phyloP scores from a whole-genome alignment of 768 basidiomycete species.

The Leccinum longicurvipes region DNA sequence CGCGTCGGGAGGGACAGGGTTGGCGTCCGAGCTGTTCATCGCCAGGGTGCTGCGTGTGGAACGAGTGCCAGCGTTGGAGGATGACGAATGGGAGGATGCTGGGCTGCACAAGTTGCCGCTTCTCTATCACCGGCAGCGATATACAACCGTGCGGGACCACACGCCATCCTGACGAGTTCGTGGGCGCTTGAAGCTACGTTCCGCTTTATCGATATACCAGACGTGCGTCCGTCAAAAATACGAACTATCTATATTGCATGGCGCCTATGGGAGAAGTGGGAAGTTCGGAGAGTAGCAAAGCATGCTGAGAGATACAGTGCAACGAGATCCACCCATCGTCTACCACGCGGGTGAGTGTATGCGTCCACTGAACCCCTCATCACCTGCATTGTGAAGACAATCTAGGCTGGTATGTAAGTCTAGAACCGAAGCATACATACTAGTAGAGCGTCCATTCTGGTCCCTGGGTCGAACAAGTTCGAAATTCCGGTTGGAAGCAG shows the following conservation, averaged over 20 bases:
- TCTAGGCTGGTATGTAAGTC: background rate
- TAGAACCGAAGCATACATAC: background rate
- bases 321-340: background rate
- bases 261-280: too few relatives aligned
- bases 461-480: background rate
- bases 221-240: background rate
- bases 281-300: too few relatives aligned
- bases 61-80: constrained; percentile 31
- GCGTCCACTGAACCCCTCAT: too few relatives aligned
- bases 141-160: constrained; percentile 47
- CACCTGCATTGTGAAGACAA: background rate
- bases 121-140: constrained; percentile 60
- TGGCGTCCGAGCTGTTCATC: constrained; percentile 73
- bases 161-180: constrained; percentile 2
- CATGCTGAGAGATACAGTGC: too few relatives aligned
- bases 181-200: background rate
- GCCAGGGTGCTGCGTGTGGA: constrained; percentile 70
- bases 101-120: constrained; percentile 45
- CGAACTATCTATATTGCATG: constrained; percentile 6
- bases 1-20: constrained; percentile 30
- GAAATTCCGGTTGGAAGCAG: background rate
- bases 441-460: background rate
- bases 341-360: too few relatives aligned
- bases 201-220: constrained; percentile 12
- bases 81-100: constrained; percentile 8